phyloP scores from a whole-genome alignment of 2,329 filamentous ascomycete species.

The Fusarium redolens region DNA sequence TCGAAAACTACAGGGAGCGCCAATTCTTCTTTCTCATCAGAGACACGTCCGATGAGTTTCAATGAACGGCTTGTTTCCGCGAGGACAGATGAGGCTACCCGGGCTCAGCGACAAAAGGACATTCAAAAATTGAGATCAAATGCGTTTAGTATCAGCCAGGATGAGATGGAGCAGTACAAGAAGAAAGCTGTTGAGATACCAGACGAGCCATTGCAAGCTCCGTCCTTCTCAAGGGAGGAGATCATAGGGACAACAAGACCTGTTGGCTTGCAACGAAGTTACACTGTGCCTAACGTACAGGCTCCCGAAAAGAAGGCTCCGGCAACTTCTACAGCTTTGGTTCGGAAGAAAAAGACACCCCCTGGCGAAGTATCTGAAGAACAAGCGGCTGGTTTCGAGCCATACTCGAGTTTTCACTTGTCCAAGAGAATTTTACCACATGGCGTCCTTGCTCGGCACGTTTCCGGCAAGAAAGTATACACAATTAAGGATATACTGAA shows the following conservation, averaged over 20 bases:
- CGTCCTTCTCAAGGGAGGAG: conserved; percentile 72
- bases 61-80: conserved; percentile 86
- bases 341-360: conserved; percentile 28
- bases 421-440: conserved; percentile 87
- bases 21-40: conserved; percentile 38
- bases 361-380: conserved; percentile 40
- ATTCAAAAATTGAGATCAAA: conserved; percentile 65
- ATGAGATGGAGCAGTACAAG: conserved; percentile 71
- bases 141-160: conserved; percentile 67
- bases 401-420: conserved; percentile 87
- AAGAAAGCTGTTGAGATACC: conserved; percentile 66
- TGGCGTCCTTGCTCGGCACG: conserved; percentile 78
- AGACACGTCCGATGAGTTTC: conserved; percentile 69
- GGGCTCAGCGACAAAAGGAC: conserved; percentile 62
- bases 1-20: conserved; percentile 53
- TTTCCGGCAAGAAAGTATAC: conserved; percentile 81
- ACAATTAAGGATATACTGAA: conserved; percentile 84
- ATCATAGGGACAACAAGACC: conserved; percentile 56
- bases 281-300: conserved; percentile 53
- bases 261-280: conserved; percentile 55
- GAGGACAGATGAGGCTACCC: conserved; percentile 64
- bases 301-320: conserved; percentile 34
- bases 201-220: conserved; percentile 58
- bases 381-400: conserved; percentile 72
- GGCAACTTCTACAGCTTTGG: conserved; percentile 16